Percentiles rank a stretch among this genome's conserved stretches.
Conservation (phyloP, 352 stramenopile species). For the Plasmopara viticola region DNA sequence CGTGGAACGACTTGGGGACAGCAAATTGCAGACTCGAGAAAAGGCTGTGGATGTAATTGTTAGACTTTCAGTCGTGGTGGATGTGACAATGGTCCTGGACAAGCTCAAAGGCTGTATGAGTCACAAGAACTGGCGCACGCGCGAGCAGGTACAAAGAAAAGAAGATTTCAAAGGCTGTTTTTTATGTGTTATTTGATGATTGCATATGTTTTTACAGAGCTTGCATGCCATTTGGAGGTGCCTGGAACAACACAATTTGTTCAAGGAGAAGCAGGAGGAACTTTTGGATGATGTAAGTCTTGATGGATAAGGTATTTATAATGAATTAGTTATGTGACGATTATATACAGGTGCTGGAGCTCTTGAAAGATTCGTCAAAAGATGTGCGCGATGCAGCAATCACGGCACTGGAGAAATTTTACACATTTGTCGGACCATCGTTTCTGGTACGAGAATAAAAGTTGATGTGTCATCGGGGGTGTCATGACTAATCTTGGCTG, state of each 20-base stretch:
- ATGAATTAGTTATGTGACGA: slow-evolving; percentile 1
- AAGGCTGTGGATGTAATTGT: slow-evolving; percentile 74
- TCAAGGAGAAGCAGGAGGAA: slow-evolving; percentile 45
- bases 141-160: slow-evolving; percentile 53
- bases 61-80: slow-evolving; percentile 53
- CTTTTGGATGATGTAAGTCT: slow-evolving; percentile 47
- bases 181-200: slow-evolving; percentile 1
- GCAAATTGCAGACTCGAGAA: slow-evolving; percentile 61
- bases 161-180: not conserved
- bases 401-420: slow-evolving; percentile 64
- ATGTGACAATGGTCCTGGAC: slow-evolving; percentile 53
- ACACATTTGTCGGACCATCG: slow-evolving; percentile 54
- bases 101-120: slow-evolving; percentile 30
- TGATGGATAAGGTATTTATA: not conserved
- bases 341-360: slow-evolving; percentile 38
- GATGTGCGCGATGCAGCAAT: slow-evolving; percentile 76
- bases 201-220: slow-evolving; percentile 24
- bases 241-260: slow-evolving; percentile 45
- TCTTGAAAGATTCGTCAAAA: slow-evolving; percentile 79
- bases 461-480: not conserved
- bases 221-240: slow-evolving; percentile 61
- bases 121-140: slow-evolving; percentile 83
- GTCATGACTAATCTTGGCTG: slow-evolving; percentile 3
- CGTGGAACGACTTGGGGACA: slow-evolving; percentile 72
- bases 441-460: slow-evolving; percentile 42